A percentile compares a stretch with the other conserved stretches of the same genome.
These are phyloP conservation scores for Claviceps digitariae DNA, from an alignment of 2,329 filamentous ascomycete species.

Conservation along the genomic window DNA sequence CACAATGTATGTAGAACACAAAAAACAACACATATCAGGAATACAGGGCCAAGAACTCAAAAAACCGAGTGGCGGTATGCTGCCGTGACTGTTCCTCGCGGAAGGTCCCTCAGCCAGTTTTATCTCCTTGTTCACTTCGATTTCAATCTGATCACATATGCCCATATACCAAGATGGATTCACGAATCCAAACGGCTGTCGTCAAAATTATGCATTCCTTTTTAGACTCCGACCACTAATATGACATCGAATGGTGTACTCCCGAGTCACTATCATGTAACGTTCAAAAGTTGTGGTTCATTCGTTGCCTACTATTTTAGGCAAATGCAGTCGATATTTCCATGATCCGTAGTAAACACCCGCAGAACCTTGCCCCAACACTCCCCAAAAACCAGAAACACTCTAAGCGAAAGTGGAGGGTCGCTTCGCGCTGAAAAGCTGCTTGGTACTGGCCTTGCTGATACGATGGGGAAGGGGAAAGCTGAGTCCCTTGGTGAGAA, in stretches of 20 bases:
- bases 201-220: constrained; percentile 4
- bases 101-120: neutral
- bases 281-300: constrained; percentile 22
- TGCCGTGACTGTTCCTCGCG: neutral
- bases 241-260: constrained; percentile 3
- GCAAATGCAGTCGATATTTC: constrained; percentile 47
- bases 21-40: no score
- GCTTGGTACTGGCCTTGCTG: constrained; percentile 69
- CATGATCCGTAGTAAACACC: constrained; percentile 50
- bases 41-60: no score
- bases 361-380: constrained; percentile 39
- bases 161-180: neutral
- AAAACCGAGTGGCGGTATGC: no score
- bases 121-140: neutral
- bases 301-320: constrained; percentile 33
- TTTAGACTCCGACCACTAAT: constrained; percentile 5
- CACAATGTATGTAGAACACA: no score
- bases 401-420: constrained; percentile 95
- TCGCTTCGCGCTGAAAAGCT: constrained; percentile 85
- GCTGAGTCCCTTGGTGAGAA: constrained; percentile 84
- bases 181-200: neutral
- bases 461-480: constrained; percentile 98
- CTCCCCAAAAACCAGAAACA: constrained; percentile 33
- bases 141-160: constrained; percentile 11
- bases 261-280: neutral